These are phyloP conservation scores for Lentinula detonsa DNA, from an alignment of 768 basidiomycete genomes.

Conservation along the genomic window DNA sequence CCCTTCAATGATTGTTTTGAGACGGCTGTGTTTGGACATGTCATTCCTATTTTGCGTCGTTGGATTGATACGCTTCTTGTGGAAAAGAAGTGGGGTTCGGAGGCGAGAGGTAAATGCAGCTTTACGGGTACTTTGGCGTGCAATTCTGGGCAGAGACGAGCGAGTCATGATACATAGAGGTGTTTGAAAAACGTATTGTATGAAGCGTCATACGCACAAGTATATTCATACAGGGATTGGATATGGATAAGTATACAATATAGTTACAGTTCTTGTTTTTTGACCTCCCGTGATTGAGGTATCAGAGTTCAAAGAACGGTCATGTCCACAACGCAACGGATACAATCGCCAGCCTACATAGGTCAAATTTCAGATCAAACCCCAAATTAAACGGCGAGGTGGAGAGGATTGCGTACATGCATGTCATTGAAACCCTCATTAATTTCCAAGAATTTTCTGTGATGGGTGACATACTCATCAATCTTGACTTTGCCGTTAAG, in stretches of 20 bases:
- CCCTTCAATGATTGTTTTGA: slow-evolving; percentile 60
- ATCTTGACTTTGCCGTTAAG: slow-evolving; percentile 77
- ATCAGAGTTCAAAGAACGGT: slow-evolving; percentile 22
- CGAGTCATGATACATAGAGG: slow-evolving; percentile 42
- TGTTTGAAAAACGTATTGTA: neutral
- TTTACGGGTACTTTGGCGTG: slow-evolving; percentile 62
- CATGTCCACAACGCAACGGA: slow-evolving; percentile 96
- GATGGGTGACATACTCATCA: slow-evolving; percentile 95
- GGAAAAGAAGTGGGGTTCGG: slow-evolving; percentile 66
- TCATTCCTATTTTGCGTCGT: slow-evolving; percentile 67
- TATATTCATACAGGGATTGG: neutral
- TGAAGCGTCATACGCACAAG: neutral
- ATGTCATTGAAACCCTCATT: slow-evolving; percentile 92
- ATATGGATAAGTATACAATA: neutral
- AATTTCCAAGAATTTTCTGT: slow-evolving; percentile 65
- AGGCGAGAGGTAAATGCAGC: slow-evolving; percentile 64
- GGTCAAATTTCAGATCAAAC: slow-evolving; percentile 4
- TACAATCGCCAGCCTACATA: slow-evolving; percentile 72
- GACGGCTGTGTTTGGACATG: slow-evolving; percentile 72
- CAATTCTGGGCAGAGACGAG: slow-evolving; percentile 52
- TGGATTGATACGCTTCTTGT: slow-evolving; percentile 48
- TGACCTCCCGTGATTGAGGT: neutral
- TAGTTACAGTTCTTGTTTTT: slow-evolving; percentile 1
- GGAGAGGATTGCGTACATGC: slow-evolving; percentile 63
- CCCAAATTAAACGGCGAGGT: neutral